These are phyloP conservation scores for Aspergillus asperescens DNA, from an alignment of 495 filamentous ascomycete species.

Conservation along the genomic window DNA sequence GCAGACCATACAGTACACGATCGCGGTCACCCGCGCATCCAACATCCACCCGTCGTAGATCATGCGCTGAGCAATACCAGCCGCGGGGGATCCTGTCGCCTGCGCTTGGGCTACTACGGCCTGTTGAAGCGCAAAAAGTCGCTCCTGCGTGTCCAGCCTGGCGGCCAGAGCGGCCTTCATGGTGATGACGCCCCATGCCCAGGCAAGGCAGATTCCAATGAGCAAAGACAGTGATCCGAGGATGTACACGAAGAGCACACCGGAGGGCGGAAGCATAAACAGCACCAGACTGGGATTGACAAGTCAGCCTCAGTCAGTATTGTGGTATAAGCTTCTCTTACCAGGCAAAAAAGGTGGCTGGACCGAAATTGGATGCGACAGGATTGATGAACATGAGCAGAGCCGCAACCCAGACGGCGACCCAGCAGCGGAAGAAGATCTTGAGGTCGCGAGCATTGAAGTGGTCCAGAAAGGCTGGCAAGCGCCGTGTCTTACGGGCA, in stretches of 20 bases:
- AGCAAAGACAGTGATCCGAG: slow-evolving; percentile 31
- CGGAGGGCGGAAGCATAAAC: slow-evolving; percentile 37
- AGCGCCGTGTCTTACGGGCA: not conserved
- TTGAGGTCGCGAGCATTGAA: slow-evolving; percentile 45
- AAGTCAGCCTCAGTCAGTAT: not conserved
- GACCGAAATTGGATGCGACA: slow-evolving; percentile 23
- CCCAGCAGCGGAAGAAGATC: slow-evolving; percentile 39
- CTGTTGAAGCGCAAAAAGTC: slow-evolving; percentile 29
- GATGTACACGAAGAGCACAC: slow-evolving; percentile 37
- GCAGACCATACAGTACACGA: slow-evolving; percentile 33
- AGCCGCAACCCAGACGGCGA: slow-evolving; percentile 39
- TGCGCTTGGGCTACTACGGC: slow-evolving; percentile 28
- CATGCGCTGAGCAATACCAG: slow-evolving; percentile 23
- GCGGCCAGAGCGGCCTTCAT: slow-evolving; percentile 40
- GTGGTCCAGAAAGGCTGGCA: slow-evolving; percentile 39
- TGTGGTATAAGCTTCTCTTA: not conserved
- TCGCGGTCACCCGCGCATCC: slow-evolving; percentile 35
- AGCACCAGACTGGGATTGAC: slow-evolving; percentile 18
- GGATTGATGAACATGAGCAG: slow-evolving; percentile 40
- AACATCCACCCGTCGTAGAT: slow-evolving; percentile 39
- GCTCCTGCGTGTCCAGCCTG: slow-evolving; percentile 32
- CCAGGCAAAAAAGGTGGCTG: slow-evolving; percentile 24
- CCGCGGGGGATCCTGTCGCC: slow-evolving; percentile 30
- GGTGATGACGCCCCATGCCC: slow-evolving; percentile 40
- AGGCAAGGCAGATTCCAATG: slow-evolving; percentile 34